Percentiles rank a stretch among this genome's conserved stretches.
Evolutionary conservation across 2,329 filamentous ascomycete species (phyloP).

Genomic region (Lachnellula occidentalis): DNA sequence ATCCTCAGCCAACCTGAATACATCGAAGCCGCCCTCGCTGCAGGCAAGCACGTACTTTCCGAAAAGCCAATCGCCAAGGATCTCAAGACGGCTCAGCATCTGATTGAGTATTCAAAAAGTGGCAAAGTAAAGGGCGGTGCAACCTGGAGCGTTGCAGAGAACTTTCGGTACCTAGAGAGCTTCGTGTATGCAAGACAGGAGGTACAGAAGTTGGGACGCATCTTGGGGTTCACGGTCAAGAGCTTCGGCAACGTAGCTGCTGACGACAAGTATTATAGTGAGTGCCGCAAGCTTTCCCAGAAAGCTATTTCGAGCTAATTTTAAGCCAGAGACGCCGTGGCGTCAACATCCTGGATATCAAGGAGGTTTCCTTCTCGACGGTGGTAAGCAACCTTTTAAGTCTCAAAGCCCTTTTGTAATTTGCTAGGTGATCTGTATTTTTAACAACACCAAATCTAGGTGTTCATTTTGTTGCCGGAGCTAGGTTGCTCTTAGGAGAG

Average conservation of each 20-base stretch:
- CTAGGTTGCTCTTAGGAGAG: constrained; percentile 51
- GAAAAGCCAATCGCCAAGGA: constrained; percentile 51
- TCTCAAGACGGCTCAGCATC: constrained; percentile 40
- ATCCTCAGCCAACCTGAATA: constrained; percentile 44
- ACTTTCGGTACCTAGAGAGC: constrained; percentile 59
- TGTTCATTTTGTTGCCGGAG: constrained; percentile 63
- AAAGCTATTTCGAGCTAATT: constrained; percentile 3
- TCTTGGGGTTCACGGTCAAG: constrained; percentile 48
- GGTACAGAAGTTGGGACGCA: constrained; percentile 46
- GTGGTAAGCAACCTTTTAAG: constrained; percentile 32
- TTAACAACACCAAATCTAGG: constrained; percentile 27
- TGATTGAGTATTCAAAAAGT: constrained; percentile 42
- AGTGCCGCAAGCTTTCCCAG: neutral
- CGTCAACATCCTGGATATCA: constrained; percentile 65
- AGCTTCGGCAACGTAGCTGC: constrained; percentile 40
- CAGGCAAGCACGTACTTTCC: constrained; percentile 49
- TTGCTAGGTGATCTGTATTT: no score
- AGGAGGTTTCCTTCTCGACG: constrained; percentile 72
- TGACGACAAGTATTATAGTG: constrained; percentile 42
- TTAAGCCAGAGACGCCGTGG: constrained; percentile 46
- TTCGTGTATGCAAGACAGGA: constrained; percentile 47
- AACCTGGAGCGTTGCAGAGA: constrained; percentile 63
- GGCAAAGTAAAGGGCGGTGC: constrained; percentile 31
- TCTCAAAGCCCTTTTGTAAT: no score
- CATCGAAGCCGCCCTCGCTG: constrained; percentile 43